Base-by-base conservation (phyloP, 805 yeast genomes). In the Wickerhamomyces bisporus region DNA sequence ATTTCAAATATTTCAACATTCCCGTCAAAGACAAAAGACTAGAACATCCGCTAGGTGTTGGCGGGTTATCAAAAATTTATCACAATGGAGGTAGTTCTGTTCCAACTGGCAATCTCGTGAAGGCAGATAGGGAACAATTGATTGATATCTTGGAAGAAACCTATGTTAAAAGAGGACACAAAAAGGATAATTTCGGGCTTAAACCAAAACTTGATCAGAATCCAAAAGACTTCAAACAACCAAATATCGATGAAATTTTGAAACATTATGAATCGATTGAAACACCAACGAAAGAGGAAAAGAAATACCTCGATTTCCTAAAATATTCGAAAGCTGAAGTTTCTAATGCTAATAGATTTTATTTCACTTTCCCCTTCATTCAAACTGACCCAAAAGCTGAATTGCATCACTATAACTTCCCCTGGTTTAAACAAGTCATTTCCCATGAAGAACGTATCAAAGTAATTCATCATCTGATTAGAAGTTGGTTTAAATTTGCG, bases 401-500 rank as follows among this genome's bases (percentile, higher is more conserved):
- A 39, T 23, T 53, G 17, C 62, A 56, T 28, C 63, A 58, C 43
- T 58, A 58, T 40, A 52, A 44, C 30, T 58, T 53, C 44, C 62
- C 62, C 23, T 58, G 56, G 51, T 28, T 57, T 27, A 55, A 56
- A 35, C 57, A 53, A 26, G 39, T 58, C 20, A 49, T 57, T 12
- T 43, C 55, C 17, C 57, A 55, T 30, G 55, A 52, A 36, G 58
- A 59, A 36, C 47, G 62, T 35, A 46, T 46, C 26, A 45, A 43
- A 12, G 60, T 52, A 9, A 44, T 77, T 18, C 81, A 77, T 49
- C 66, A 73, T 33, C 45, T 78, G 27, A 47, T 71, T 5, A 62
- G 78, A 38, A 66, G 77, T 3, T 80, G 82, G 77, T 62, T 78
- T 15, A 61, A 68, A 30, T 74, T 77, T 49, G 57, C 76, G 23